Evolutionary conservation across 306 rosid genomes (phyloP).

Genomic region (Pyrus betulifolia): DNA sequence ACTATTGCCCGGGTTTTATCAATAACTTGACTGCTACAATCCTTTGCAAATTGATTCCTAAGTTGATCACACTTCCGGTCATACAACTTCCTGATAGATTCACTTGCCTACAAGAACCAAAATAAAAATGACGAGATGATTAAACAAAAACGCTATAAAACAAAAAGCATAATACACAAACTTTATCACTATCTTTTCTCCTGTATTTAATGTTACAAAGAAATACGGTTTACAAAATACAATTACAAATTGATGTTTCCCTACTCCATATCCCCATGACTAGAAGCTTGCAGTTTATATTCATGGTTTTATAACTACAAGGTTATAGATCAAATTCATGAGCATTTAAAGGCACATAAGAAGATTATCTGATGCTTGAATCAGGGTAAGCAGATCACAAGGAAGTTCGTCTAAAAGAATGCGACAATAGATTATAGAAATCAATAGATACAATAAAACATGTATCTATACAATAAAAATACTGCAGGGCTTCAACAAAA

Average conservation of each 20-base stretch:
- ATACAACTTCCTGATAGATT: slow-evolving; percentile 71
- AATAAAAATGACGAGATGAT: neutral
- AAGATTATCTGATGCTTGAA: neutral
- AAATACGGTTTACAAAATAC: neutral
- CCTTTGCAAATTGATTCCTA: slow-evolving; percentile 76
- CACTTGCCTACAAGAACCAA: slow-evolving; percentile 56
- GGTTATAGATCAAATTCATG: neutral
- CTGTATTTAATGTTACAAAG: neutral
- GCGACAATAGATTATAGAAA: neutral
- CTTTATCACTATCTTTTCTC: neutral
- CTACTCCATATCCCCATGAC: neutral
- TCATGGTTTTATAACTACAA: neutral
- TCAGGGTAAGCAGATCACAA: neutral
- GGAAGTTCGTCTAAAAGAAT: neutral
- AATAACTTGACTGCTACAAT: slow-evolving; percentile 66
- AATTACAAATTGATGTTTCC: neutral
- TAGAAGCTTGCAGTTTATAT: neutral
- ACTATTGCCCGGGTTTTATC: slow-evolving; percentile 84
- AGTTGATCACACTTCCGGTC: slow-evolving; percentile 80
- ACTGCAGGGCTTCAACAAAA: neutral
- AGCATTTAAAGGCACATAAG: neutral
- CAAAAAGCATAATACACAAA: neutral
- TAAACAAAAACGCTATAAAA: neutral
- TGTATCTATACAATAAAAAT: neutral
- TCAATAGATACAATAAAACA: neutral